Conservation (phyloP, 1,284 basidiomycete genomes). For the Phaffia rhodozyma region DNA sequence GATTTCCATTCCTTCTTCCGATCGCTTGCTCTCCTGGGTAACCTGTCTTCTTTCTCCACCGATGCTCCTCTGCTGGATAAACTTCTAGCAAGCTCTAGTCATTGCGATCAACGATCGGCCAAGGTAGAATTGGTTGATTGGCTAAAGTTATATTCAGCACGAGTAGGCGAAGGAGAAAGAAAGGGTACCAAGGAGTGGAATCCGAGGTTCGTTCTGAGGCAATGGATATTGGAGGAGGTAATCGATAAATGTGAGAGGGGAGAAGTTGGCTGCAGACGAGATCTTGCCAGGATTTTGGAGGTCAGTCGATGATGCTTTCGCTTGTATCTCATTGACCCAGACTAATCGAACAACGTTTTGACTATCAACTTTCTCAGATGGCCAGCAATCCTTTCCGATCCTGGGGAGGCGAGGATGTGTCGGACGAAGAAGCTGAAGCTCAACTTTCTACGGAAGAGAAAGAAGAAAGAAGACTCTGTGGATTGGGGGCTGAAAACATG, state of each 20-base stretch:
- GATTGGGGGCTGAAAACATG: conserved; percentile 58
- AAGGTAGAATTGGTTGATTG: conserved; percentile 47
- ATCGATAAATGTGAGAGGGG: conserved; percentile 60
- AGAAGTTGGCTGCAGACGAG: conserved; percentile 44
- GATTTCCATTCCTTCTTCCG: conserved; percentile 80
- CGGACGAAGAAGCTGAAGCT: conserved; percentile 29
- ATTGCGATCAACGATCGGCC: conserved; percentile 36
- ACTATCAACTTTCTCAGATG: conserved; percentile 45
- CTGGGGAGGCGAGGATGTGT: conserved; percentile 57
- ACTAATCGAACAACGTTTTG: background rate
- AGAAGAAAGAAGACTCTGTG: conserved; percentile 65
- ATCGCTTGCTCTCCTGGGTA: conserved; percentile 45
- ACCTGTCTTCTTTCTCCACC: conserved; percentile 25
- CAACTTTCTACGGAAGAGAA: conserved; percentile 46
- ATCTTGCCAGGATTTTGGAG: conserved; percentile 61
- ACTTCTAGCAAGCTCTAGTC: conserved; percentile 40
- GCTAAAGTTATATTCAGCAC: conserved; percentile 53
- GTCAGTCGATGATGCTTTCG: conserved; percentile 36
- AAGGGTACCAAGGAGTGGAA: conserved; percentile 43
- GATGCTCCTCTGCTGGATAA: conserved; percentile 38
- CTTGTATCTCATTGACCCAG: conserved; percentile 21
- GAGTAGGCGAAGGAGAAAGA: conserved; percentile 37
- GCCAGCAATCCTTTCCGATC: conserved; percentile 61
- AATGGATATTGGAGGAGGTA: conserved; percentile 86
- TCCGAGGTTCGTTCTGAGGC: conserved; percentile 76